Percentiles rank a stretch among this genome's conserved stretches.
phyloP scores from a whole-genome alignment of 768 basidiomycete species.

The Mycena crocata region DNA sequence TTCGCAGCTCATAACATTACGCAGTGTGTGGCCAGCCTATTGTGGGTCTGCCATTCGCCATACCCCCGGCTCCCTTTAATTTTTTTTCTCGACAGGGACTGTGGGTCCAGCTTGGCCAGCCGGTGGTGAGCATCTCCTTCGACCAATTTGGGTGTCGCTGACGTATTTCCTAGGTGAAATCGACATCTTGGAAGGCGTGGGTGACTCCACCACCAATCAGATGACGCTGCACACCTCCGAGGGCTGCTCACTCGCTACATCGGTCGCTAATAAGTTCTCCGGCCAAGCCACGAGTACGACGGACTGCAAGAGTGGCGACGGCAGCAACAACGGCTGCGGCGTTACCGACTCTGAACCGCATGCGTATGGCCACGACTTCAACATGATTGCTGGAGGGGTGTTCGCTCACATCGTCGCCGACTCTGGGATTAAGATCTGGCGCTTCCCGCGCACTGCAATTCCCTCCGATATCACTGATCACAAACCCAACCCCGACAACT shows the following conservation, averaged over 20 bases:
- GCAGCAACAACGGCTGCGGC: slow-evolving; percentile 61
- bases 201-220: slow-evolving; percentile 66
- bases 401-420: slow-evolving; percentile 67
- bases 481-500: slow-evolving; percentile 58
- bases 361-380: slow-evolving; percentile 61
- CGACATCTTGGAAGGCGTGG: slow-evolving; percentile 82
- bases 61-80: neutral
- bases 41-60: slow-evolving; percentile 30
- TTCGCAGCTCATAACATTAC: neutral
- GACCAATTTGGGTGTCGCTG: slow-evolving; percentile 1
- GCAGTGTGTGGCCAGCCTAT: slow-evolving; percentile 70
- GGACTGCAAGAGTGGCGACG: slow-evolving; percentile 54
- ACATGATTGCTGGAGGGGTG: slow-evolving; percentile 59
- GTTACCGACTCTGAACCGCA: slow-evolving; percentile 54
- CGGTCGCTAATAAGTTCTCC: slow-evolving; percentile 30
- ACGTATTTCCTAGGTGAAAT: slow-evolving; percentile 60
- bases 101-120: slow-evolving; percentile 65
- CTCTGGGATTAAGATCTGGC: slow-evolving; percentile 66
- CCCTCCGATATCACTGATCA: slow-evolving; percentile 61
- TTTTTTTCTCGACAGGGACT: too few species aligned
- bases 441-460: slow-evolving; percentile 62
- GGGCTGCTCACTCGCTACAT: slow-evolving; percentile 50
- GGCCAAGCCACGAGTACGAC: slow-evolving; percentile 41
- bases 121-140: slow-evolving; percentile 46
- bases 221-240: slow-evolving; percentile 73